A percentile compares a stretch with the other conserved stretches of the same genome.
Evolutionary conservation across 768 basidiomycete species (phyloP).

Genomic region (Tricholoma sp.): DNA sequence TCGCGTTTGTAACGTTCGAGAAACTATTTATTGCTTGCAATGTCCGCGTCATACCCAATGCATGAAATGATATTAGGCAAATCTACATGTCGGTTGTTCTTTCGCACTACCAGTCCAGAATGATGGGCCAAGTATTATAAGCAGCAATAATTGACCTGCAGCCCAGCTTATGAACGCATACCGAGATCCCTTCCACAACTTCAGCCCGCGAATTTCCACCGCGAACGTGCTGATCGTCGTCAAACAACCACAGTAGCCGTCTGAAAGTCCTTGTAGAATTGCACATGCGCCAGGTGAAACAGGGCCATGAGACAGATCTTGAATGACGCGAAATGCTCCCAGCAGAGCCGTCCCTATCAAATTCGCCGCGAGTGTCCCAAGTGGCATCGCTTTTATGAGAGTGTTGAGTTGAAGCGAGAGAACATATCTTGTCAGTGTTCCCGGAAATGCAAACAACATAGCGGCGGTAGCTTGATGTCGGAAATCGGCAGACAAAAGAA

Average conservation of each 20-base stretch:
- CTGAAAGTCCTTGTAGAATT: slow-evolving; percentile 74
- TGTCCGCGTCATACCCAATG: too few relatives aligned
- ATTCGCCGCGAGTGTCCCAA: slow-evolving; percentile 80
- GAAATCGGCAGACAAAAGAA: slow-evolving; percentile 59
- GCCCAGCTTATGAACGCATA: slow-evolving; percentile 72
- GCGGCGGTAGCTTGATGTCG: slow-evolving; percentile 83
- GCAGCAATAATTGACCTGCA: slow-evolving; percentile 61
- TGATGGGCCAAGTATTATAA: slow-evolving; percentile 70
- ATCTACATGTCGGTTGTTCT: slow-evolving; percentile 47
- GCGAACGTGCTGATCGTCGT: slow-evolving; percentile 94
- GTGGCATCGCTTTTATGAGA: slow-evolving; percentile 53
- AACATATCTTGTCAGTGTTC: slow-evolving; percentile 77
- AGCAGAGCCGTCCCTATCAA: slow-evolving; percentile 78
- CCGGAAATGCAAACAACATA: slow-evolving; percentile 85
- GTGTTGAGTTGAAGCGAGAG: slow-evolving; percentile 73
- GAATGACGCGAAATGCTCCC: slow-evolving; percentile 66
- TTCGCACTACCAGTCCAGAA: slow-evolving; percentile 41
- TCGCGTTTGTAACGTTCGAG: too few relatives aligned
- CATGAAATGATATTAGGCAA: slow-evolving; percentile 17
- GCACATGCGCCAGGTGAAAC: slow-evolving; percentile 48
- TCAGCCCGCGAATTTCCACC: slow-evolving; percentile 64
- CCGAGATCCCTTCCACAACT: slow-evolving; percentile 50
- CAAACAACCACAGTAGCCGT: slow-evolving; percentile 94
- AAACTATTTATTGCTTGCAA: too few relatives aligned
- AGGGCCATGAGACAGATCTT: slow-evolving; percentile 44